A percentile compares a stretch with the other conserved stretches of the same genome.
These are phyloP conservation scores for Fagopyrum homotropicum DNA, from an alignment of 148 eudicot species.

Conservation along the genomic window DNA sequence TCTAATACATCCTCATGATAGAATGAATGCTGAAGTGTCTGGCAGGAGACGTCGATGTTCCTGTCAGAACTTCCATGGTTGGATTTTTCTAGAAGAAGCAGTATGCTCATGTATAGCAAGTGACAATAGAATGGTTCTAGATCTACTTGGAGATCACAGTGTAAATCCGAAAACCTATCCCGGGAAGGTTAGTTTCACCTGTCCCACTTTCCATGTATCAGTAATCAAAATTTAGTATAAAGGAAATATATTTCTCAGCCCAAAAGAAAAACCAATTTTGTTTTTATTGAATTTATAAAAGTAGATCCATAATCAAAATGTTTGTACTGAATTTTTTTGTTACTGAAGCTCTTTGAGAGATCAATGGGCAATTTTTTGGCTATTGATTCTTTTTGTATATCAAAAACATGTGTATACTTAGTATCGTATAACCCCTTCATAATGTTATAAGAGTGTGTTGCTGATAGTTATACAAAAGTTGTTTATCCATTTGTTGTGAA, in stretches of 20 bases:
- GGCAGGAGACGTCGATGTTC: conserved; percentile 17
- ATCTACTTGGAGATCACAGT: conserved; percentile 30
- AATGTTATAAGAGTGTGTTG: too few relatives aligned
- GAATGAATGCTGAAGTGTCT: conserved; percentile 18
- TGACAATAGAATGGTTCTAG: conserved; percentile 35
- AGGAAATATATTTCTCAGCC: not conserved
- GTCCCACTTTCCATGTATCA: not conserved
- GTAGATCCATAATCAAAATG: not conserved
- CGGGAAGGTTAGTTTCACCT: conserved; percentile 32
- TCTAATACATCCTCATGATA: conserved; percentile 17
- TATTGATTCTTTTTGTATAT: too few relatives aligned
- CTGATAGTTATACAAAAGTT: too few relatives aligned
- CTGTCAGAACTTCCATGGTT: conserved; percentile 31
- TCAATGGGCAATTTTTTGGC: not conserved
- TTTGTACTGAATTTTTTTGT: not conserved
- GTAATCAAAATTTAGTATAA: not conserved
- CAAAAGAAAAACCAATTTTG: not conserved
- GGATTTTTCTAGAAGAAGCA: conserved; percentile 59
- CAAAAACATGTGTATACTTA: too few relatives aligned
- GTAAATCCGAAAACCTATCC: conserved; percentile 23
- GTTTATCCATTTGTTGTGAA: too few relatives aligned
- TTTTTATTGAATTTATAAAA: not conserved
- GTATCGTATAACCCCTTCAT: too few relatives aligned
- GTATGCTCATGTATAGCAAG: conserved; percentile 41
- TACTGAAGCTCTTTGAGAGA: not conserved